Base-by-base conservation (phyloP, 176 grass and related monocot genomes). In the Lolium perenne region DNA sequence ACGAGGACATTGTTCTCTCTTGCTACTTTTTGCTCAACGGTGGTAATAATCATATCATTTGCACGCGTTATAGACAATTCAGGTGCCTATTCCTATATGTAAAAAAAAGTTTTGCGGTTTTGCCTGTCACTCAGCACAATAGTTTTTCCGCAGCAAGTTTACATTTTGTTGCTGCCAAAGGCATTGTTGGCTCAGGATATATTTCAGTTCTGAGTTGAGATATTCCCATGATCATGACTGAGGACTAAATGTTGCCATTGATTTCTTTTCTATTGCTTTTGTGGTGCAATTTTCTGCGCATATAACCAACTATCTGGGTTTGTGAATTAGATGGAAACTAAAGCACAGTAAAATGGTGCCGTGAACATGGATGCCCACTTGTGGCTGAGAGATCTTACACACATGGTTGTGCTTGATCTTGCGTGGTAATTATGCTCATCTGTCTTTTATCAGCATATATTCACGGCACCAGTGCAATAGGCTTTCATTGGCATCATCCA, bases 31-130 rank as follows among this genome's bases (percentile, higher is more conserved):
- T 77, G 47, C 35, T 43, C 38, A 85, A 63, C 32, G 38, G 56
- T 82, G 43, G 70, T 38, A 88, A 88, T 85, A 91, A 91, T 80
- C 25, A 49, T 76, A 63, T 71, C 35, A 1, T 3, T 60, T 70
- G 17, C 80, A 82, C 6, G 17, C 22, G 25, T 50, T 83, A 40
- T 57, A 55, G 47, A 81, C 64, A 48, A 87, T 38, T 83, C 61
- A 63, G 81, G 74, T 76, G 55, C 71, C 47, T 80, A 77, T 64
- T 77, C 55, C 73, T 87, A 67, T 92, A 35, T 92, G 86, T 77
- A 71, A 57, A 74, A 57, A 49, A 79, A 82, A 65, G 47, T 83
- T 83, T 87, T 80, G 58, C 69, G 58, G 47, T 83, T 83, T 87
- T 80, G 48, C 69, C 81, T 53, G 67, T 81, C 9, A n/a, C 59